Conservation (phyloP, 768 basidiomycete genomes). For the Floccularia luteovirens region DNA sequence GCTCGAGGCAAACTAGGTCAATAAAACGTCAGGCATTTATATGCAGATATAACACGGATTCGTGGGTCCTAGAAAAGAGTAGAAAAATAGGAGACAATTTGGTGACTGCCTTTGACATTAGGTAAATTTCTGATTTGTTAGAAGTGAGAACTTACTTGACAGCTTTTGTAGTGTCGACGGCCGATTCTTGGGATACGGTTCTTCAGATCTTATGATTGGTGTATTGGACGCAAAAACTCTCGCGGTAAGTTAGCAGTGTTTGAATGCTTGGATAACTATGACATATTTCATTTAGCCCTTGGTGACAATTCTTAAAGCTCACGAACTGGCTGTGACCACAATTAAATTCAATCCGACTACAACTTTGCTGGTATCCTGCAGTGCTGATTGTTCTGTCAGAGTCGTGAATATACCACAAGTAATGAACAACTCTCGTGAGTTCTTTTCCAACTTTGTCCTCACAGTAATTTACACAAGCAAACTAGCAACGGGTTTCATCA, state of each 20-base stretch:
- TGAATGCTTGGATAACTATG: background rate
- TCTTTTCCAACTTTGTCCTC: conserved; percentile 1
- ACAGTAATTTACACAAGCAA: conserved; percentile 7
- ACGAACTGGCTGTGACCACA: conserved; percentile 90
- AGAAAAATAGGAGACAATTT: conserved; percentile 67
- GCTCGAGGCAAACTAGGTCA: conserved; percentile 44
- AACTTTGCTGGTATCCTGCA: conserved; percentile 78
- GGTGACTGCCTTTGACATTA: conserved; percentile 83
- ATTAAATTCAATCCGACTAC: conserved; percentile 83
- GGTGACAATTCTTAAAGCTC: conserved; percentile 83
- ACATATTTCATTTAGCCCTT: conserved; percentile 52
- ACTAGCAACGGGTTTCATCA: conserved; percentile 28
- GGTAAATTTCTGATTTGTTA: conserved; percentile 33
- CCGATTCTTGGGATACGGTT: conserved; percentile 75
- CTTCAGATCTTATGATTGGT: conserved; percentile 80
- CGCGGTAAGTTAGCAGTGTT: conserved; percentile 40
- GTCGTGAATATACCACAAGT: conserved; percentile 63
- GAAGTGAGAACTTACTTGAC: conserved; percentile 3
- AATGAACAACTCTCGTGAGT: conserved; percentile 47
- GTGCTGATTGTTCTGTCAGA: conserved; percentile 79
- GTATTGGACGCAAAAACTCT: conserved; percentile 76
- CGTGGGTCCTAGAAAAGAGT: conserved; percentile 59
- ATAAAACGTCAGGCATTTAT: conserved; percentile 55
- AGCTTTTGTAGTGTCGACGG: conserved; percentile 60
- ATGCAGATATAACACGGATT: conserved; percentile 64